A percentile compares a stretch with the other conserved stretches of the same genome.
These are phyloP conservation scores for Boletus rufocinnamomeus DNA, from an alignment of 768 basidiomycete species.

Conservation along the genomic window DNA sequence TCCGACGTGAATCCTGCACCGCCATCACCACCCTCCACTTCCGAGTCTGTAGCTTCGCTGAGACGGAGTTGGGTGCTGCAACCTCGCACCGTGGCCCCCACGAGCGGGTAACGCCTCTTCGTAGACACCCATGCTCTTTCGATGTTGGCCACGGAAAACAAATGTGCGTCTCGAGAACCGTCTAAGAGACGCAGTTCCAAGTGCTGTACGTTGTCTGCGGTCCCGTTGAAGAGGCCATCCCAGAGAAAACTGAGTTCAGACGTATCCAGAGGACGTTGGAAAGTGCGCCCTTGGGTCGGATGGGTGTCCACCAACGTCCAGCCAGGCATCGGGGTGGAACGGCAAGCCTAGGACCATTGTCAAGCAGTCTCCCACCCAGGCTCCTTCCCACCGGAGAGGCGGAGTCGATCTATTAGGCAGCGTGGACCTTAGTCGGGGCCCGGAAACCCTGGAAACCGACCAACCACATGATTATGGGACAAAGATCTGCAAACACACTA, in stretches of 20 bases:
- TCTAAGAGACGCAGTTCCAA: slow-evolving; percentile 30
- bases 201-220: slow-evolving; percentile 44
- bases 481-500: background rate
- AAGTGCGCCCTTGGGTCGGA: slow-evolving; percentile 14
- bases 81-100: slow-evolving; percentile 42
- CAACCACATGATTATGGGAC: no score
- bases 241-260: slow-evolving; percentile 45
- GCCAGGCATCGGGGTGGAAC: slow-evolving; percentile 8
- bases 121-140: slow-evolving; percentile 45
- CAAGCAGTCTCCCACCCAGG: background rate
- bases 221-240: slow-evolving; percentile 43
- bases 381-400: no score
- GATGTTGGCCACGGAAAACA: slow-evolving; percentile 39
- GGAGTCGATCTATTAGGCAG: no score
- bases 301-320: slow-evolving; percentile 17
- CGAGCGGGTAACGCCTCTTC: slow-evolving; percentile 53
- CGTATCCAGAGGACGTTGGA: slow-evolving; percentile 41
- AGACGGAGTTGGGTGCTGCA: background rate
- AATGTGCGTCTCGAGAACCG: slow-evolving; percentile 22
- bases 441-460: no score
- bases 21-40: background rate
- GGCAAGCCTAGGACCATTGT: background rate
- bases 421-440: no score
- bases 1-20: slow-evolving; percentile 2
- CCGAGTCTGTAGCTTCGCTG: background rate